Conservation (phyloP, 2,329 filamentous ascomycete species). For the Fusarium sp. region DNA sequence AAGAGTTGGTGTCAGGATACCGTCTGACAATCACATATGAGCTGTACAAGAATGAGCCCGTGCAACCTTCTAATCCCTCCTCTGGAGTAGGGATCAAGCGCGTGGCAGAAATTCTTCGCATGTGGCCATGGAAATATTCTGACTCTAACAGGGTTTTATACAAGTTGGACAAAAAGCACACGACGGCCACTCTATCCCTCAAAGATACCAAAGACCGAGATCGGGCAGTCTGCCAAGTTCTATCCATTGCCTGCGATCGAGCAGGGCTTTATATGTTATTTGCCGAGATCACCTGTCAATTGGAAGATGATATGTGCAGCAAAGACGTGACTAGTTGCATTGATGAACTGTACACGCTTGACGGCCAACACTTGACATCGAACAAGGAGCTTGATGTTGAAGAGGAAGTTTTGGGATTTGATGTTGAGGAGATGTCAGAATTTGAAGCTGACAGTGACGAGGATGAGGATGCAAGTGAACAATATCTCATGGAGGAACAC, state of each 20-base stretch:
- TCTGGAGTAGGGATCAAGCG: not conserved
- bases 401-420: constrained; percentile 22
- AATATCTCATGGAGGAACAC: constrained; percentile 5
- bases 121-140: constrained; percentile 10
- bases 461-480: not conserved
- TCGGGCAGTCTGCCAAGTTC: constrained; percentile 8
- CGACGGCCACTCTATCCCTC: not conserved
- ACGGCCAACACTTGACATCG: constrained; percentile 9
- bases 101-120: constrained; percentile 10
- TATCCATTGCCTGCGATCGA: constrained; percentile 9
- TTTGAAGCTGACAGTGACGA: constrained; percentile 11
- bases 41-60: constrained; percentile 1
- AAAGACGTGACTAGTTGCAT: constrained; percentile 9
- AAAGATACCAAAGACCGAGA: constrained; percentile 7
- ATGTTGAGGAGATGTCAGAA: not conserved
- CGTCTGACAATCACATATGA: constrained; percentile 30
- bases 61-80: not conserved
- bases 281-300: constrained; percentile 21
- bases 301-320: not conserved
- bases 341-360: constrained; percentile 7
- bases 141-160: constrained; percentile 12
- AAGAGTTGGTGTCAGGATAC: constrained; percentile 23
- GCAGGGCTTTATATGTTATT: constrained; percentile 27
- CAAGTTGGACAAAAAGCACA: constrained; percentile 11
- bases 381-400: constrained; percentile 2